A percentile compares a stretch with the other conserved stretches of the same genome.
Conservation (phyloP, 2,329 filamentous ascomycete species). For the Alternaria sp. region DNA sequence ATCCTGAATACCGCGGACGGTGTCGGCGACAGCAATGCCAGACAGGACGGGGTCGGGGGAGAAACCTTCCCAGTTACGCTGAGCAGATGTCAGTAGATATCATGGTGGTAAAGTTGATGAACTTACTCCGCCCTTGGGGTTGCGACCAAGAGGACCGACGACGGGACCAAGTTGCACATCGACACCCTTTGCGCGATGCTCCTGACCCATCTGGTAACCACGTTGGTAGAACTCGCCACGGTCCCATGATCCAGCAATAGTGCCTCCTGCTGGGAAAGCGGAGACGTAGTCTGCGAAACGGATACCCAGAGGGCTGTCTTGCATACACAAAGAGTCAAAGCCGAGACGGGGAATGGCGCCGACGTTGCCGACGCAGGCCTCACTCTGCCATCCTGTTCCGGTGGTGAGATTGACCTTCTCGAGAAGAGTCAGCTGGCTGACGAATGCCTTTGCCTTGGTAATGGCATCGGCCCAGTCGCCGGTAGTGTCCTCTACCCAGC, state of each 20-base stretch:
- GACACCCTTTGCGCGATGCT: constrained; percentile 78
- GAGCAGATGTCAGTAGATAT: constrained; percentile 5
- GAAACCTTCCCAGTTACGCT: constrained; percentile 57
- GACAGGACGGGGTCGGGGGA: constrained; percentile 79
- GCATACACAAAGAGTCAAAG: constrained; percentile 79
- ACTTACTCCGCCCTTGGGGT: constrained; percentile 67
- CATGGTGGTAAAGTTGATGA: constrained; percentile 40
- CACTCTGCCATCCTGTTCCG: constrained; percentile 74
- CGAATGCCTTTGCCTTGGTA: constrained; percentile 77
- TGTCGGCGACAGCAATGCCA: constrained; percentile 75
- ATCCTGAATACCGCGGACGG: constrained; percentile 81
- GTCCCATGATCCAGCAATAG: constrained; percentile 85
- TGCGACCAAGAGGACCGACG: constrained; percentile 75
- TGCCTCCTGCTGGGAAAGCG: constrained; percentile 81
- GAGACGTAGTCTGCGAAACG: constrained; percentile 82
- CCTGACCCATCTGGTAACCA: constrained; percentile 76
- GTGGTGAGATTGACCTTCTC: constrained; percentile 98
- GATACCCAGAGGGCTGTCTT: constrained; percentile 84
- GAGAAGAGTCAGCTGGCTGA: constrained; percentile 80
- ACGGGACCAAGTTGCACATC: constrained; percentile 81
- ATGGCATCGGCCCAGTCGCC: constrained; percentile 81
- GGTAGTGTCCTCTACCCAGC: constrained; percentile 76
- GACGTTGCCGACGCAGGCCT: constrained; percentile 70
- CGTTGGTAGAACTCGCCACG: constrained; percentile 73
- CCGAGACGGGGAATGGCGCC: constrained; percentile 76